These are phyloP conservation scores for Chiua virens DNA, from an alignment of 768 basidiomycete species.

Conservation along the genomic window DNA sequence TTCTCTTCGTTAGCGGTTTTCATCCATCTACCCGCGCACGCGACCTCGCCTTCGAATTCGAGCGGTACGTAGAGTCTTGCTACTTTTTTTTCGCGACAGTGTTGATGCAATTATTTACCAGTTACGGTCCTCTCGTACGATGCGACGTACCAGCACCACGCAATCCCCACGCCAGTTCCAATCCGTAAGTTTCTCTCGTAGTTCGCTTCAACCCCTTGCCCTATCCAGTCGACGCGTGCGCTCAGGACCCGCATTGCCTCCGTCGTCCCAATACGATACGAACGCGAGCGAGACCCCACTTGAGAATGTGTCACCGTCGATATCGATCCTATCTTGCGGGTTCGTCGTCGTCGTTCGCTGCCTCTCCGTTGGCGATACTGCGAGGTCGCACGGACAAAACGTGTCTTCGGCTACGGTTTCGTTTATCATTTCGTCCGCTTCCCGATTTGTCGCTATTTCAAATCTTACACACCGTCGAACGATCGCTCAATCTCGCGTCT, in stretches of 20 bases:
- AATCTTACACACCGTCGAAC: conserved; percentile 36
- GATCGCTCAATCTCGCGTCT: conserved; percentile 60
- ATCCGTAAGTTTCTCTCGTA: conserved; percentile 67
- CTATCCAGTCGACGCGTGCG: conserved; percentile 39
- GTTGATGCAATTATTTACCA: conserved; percentile 31
- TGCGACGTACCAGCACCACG: conserved; percentile 90
- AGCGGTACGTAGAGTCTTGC: conserved; percentile 52
- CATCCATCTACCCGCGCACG: conserved; percentile 79
- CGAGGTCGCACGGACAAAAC: conserved; percentile 30
- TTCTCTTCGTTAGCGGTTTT: conserved; percentile 86
- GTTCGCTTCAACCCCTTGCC: conserved; percentile 32
- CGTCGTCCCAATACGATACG: conserved; percentile 24
- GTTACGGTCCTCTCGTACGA: conserved; percentile 79
- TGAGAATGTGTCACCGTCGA: conserved; percentile 25
- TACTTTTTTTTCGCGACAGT: background rate
- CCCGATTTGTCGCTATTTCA: conserved; percentile 34
- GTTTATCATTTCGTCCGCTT: conserved; percentile 30
- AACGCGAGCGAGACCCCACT: conserved; percentile 31
- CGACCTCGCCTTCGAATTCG: conserved; percentile 85
- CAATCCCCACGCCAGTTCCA: conserved; percentile 68
- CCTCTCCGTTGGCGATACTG: conserved; percentile 22
- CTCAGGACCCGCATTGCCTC: conserved; percentile 26
- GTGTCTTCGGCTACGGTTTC: conserved; percentile 26
- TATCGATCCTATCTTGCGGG: conserved; percentile 30
- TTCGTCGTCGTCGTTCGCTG: conserved; percentile 29